phyloP scores from a whole-genome alignment of 208 protist species.

The Vickermania ingenoplastis region DNA sequence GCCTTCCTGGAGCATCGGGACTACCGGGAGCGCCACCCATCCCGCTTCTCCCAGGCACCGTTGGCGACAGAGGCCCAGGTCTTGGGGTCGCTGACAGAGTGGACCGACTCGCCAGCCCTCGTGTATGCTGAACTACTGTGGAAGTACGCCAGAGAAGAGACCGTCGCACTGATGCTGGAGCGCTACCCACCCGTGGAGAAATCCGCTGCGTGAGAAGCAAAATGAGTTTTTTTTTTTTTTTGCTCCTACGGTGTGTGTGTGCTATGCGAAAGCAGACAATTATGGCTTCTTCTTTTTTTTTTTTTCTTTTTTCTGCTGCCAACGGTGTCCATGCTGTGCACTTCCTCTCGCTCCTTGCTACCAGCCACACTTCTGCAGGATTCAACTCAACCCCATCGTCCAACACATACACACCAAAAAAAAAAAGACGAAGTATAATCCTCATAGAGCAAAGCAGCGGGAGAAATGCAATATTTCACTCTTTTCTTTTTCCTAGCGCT shows the following conservation, averaged over 20 bases:
- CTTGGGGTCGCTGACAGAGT: conserved; percentile 54
- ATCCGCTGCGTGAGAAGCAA: no score
- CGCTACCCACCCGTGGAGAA: conserved; percentile 1
- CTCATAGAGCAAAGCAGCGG: no score
- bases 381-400: no score
- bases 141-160: conserved; percentile 48
- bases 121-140: conserved; percentile 72
- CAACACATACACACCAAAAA: no score
- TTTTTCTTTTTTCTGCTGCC: conserved; percentile 4
- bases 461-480: no score
- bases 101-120: conserved; percentile 37
- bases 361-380: no score
- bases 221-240: no score
- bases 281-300: conserved; percentile 10
- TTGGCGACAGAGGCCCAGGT: conserved; percentile 69
- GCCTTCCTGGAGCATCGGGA: conserved; percentile 2
- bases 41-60: conserved; percentile 33
- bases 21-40: conserved; percentile 8
- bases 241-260: no score
- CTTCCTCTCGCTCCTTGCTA: conserved; percentile 1
- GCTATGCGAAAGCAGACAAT: no score
- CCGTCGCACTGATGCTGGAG: conserved; percentile 25
- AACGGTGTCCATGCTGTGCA: neutral
- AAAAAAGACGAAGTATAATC: no score
- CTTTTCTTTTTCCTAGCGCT: no score